Base-by-base conservation (phyloP, 2,329 filamentous ascomycete genomes). In the Harringtonia aguacate region DNA sequence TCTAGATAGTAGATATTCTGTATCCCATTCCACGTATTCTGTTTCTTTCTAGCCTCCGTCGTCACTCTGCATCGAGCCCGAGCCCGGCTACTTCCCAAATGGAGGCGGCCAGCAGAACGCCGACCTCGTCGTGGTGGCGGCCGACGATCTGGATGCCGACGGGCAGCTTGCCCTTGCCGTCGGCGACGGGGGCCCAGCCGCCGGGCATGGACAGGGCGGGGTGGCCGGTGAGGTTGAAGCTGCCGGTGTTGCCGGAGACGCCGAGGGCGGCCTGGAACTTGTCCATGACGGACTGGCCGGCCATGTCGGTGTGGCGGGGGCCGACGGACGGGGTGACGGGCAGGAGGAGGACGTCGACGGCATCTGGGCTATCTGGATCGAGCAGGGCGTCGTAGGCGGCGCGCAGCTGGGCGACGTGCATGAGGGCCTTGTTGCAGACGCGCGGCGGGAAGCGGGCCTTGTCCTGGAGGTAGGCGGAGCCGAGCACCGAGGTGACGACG, bases 221-320 rank as follows among this genome's bases (percentile, higher is more conserved):
- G 56, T 74, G 69, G 0, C 69, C 70, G 2, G 69, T 72, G 5
- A 67, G 53, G 56, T 74, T 72, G 52, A 73, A 73, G 4, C 64
- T 62, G 28, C 60, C 61, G 0, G 69, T 67, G 43, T 68, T 71
- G 46, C 61, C 56, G 9, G 63, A 66, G 10, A 65, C 61, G 3
- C 67, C 67, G 33, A 74, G 61, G 2, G 65, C 63, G 7, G 62
- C 58, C 39, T 61, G 60, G 43, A 67, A 59, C 51, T 68, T 66
- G 14, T 67, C 64, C 47, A 58, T 57, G 4, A 66, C 57, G 27
- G 50, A 54, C 37, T 56, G 56, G 3, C 53, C 49, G 8, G 53
- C 52, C 12, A 27, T 29, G 17, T 56, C 54, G 8, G 62, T 63
- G 51, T 70, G 65, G 5, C 56, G 64, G 41, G 62, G 63, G 1